Percentiles rank a stretch among this genome's conserved stretches.
Conservation (phyloP, 179 eudicot genomes). For the Heliamphora pulchella region DNA sequence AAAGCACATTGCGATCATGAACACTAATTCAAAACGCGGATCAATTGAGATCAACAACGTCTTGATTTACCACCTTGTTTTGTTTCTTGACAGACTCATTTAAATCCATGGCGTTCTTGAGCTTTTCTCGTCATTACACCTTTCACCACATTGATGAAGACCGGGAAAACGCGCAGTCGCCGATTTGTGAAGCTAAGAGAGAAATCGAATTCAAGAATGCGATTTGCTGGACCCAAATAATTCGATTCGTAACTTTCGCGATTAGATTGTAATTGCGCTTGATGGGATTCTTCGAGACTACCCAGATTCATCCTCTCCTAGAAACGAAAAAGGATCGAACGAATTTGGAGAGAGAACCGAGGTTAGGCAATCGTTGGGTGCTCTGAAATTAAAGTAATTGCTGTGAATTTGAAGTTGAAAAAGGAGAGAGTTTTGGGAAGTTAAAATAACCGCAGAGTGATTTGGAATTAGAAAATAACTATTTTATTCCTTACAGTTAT, state of each 20-base stretch:
- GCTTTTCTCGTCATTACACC: constrained; percentile 29
- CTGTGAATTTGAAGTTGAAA: too few relatives aligned
- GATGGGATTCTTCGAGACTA: constrained; percentile 39
- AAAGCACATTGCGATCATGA: constrained; percentile 35
- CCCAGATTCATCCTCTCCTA: constrained; percentile 9
- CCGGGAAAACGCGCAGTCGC: constrained; percentile 23
- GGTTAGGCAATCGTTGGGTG: too few relatives aligned
- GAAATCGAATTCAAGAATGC: not conserved
- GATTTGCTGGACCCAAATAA: constrained; percentile 29
- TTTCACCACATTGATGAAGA: not conserved
- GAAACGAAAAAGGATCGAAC: too few relatives aligned
- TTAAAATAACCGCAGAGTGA: too few relatives aligned
- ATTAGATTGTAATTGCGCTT: constrained; percentile 40
- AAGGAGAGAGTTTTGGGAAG: too few relatives aligned
- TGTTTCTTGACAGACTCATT: constrained; percentile 44
- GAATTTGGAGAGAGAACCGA: too few relatives aligned
- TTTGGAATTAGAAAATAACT: too few relatives aligned
- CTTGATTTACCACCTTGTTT: constrained; percentile 45
- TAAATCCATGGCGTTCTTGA: constrained; percentile 48
- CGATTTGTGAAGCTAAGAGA: constrained; percentile 20
- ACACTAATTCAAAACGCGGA: not conserved
- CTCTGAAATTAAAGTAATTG: too few relatives aligned
- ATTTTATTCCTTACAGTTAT: too few relatives aligned
- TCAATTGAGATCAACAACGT: constrained; percentile 41
- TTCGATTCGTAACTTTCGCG: constrained; percentile 36